A percentile compares a stretch with the other conserved stretches of the same genome.
These are phyloP conservation scores for Galeopsis tetrahit DNA, from an alignment of 257 asterid genomes.

Conservation along the genomic window DNA sequence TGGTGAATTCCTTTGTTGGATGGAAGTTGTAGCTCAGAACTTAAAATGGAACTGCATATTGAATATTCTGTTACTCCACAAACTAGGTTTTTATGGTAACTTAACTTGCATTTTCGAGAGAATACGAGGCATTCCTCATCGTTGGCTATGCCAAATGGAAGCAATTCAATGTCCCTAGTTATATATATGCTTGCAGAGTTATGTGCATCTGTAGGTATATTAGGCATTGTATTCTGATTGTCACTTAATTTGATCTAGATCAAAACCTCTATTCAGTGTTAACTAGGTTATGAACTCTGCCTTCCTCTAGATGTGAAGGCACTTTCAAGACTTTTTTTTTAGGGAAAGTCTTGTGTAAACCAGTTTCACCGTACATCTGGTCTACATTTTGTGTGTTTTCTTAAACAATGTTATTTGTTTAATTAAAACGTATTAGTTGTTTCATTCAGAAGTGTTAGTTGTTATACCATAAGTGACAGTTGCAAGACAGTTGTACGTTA, in stretches of 20 bases:
- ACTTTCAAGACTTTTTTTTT: neutral
- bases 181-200: neutral
- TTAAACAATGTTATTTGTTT: no score
- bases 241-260: conserved; percentile 1
- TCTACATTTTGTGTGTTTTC: no score
- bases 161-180: neutral
- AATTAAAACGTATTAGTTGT: no score
- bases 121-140: neutral
- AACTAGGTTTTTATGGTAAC: neutral
- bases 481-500: no score
- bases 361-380: no score
- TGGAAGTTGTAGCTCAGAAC: neutral
- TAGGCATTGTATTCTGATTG: neutral
- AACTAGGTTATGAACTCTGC: neutral
- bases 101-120: neutral
- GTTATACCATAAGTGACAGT: no score
- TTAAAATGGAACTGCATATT: neutral
- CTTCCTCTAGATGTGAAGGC: neutral
- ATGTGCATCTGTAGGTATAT: neutral
- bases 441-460: no score
- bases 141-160: neutral
- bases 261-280: neutral
- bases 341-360: no score
- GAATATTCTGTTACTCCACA: neutral
- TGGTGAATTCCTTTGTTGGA: neutral